phyloP scores from a whole-genome alignment of 2,329 filamentous ascomycete genomes.

The Epichloe sp. region DNA sequence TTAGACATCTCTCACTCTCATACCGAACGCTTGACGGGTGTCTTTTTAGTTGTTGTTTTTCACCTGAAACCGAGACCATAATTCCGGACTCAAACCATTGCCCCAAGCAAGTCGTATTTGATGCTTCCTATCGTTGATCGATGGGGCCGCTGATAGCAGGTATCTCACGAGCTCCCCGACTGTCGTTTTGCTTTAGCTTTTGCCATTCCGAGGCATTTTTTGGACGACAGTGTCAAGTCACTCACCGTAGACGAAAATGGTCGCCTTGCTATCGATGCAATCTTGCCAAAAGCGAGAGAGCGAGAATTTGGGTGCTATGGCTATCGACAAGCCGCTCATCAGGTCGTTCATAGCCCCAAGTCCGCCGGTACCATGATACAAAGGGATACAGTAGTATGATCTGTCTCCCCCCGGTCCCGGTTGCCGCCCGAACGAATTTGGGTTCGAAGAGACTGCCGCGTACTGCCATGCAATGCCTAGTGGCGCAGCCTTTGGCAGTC shows the following conservation, averaged over 20 bases:
- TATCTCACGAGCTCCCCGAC: constrained; percentile 5
- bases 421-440: constrained; percentile 1
- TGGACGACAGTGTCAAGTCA: not conserved
- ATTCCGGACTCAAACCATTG: constrained; percentile 6
- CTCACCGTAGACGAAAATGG: constrained; percentile 4
- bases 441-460: not conserved
- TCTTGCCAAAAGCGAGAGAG: constrained; percentile 6
- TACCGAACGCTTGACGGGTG: not conserved
- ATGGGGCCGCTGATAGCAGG: constrained; percentile 3
- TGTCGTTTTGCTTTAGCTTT: not conserved
- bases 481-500: constrained; percentile 3
- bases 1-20: not conserved
- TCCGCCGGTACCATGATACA: constrained; percentile 6
- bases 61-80: constrained; percentile 5
- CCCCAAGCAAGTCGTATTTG: constrained; percentile 4
- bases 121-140: constrained; percentile 2
- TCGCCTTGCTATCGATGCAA: constrained; percentile 6
- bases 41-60: too few species aligned
- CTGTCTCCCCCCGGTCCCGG: constrained; percentile 3
- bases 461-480: not conserved
- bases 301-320: constrained; percentile 4
- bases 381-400: constrained; percentile 2
- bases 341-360: constrained; percentile 1
- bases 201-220: not conserved
- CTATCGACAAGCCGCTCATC: constrained; percentile 5